Evolutionary conservation across 1,284 basidiomycete genomes (phyloP).

Genomic region (Apiotrichum siamense): DNA sequence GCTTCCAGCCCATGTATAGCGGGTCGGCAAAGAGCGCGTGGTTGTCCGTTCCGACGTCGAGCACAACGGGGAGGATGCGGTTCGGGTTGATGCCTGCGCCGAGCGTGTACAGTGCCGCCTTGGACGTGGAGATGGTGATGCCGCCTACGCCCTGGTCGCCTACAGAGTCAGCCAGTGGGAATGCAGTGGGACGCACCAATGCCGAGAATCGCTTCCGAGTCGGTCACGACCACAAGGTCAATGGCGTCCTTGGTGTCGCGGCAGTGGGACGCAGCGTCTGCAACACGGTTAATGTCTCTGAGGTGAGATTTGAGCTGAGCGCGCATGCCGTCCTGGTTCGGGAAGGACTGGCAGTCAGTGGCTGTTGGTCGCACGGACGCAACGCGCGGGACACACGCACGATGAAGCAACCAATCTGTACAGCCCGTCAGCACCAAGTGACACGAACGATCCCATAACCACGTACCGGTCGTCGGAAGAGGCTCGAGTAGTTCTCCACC

Average conservation of each 20-base stretch:
- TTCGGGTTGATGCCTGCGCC: slow-evolving; percentile 73
- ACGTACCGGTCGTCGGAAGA: slow-evolving; percentile 62
- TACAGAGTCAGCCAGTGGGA: too few species aligned
- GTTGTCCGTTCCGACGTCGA: slow-evolving; percentile 77
- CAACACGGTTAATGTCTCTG: slow-evolving; percentile 49
- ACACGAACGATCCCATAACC: slow-evolving; percentile 53
- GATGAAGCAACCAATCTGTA: slow-evolving; percentile 21
- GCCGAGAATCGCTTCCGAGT: slow-evolving; percentile 74
- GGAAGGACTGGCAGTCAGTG: slow-evolving; percentile 48
- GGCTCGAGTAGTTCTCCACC: slow-evolving; percentile 70
- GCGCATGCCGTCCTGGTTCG: slow-evolving; percentile 62
- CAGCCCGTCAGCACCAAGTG: slow-evolving; percentile 1
- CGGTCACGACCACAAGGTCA: slow-evolving; percentile 70
- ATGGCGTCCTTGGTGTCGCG: slow-evolving; percentile 55
- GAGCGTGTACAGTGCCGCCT: slow-evolving; percentile 74
- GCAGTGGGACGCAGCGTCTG: slow-evolving; percentile 63
- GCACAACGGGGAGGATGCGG: slow-evolving; percentile 57
- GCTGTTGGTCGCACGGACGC: neutral
- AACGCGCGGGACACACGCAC: neutral
- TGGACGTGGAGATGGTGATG: slow-evolving; percentile 70
- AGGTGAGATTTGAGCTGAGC: slow-evolving; percentile 47
- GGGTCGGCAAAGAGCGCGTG: slow-evolving; percentile 48
- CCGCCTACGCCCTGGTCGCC: slow-evolving; percentile 7
- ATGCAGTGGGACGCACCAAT: too few species aligned
- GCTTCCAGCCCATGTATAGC: slow-evolving; percentile 49